These are phyloP conservation scores for Xylaria sp. DNA, from an alignment of 2,329 filamentous ascomycete species.

Conservation along the genomic window DNA sequence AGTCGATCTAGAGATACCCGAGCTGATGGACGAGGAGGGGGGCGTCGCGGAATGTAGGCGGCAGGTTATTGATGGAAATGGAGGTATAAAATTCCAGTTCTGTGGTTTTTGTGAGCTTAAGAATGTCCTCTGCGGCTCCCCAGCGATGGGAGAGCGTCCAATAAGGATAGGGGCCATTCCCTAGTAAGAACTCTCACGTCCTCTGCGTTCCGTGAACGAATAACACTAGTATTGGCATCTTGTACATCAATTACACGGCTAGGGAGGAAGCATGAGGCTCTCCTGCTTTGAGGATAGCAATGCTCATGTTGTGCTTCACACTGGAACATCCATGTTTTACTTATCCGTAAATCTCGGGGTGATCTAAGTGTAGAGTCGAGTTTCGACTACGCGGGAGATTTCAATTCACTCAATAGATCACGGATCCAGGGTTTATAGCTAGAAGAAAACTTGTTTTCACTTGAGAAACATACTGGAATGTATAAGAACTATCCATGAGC, in stretches of 20 bases:
- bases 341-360: not conserved
- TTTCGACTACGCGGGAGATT: not conserved
- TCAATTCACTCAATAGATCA: not conserved
- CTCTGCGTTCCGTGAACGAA: not conserved
- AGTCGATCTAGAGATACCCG: not conserved
- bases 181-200: not conserved
- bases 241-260: not conserved
- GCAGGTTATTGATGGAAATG: not conserved
- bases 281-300: not conserved
- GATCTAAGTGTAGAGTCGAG: not conserved
- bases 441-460: not conserved
- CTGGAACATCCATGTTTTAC: not conserved
- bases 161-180: not conserved
- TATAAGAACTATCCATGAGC: not conserved
- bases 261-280: not conserved
- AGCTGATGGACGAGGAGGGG: not conserved
- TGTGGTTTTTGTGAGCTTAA: not conserved
- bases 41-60: not conserved
- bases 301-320: not conserved
- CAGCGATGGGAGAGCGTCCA: not conserved
- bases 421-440: not conserved
- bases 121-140: not conserved
- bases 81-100: not conserved
- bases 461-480: not conserved
- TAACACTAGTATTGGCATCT: not conserved